These are phyloP conservation scores for Akanthomyces dipterigenus DNA, from an alignment of 2,329 filamentous ascomycete genomes.

Conservation along the genomic window DNA sequence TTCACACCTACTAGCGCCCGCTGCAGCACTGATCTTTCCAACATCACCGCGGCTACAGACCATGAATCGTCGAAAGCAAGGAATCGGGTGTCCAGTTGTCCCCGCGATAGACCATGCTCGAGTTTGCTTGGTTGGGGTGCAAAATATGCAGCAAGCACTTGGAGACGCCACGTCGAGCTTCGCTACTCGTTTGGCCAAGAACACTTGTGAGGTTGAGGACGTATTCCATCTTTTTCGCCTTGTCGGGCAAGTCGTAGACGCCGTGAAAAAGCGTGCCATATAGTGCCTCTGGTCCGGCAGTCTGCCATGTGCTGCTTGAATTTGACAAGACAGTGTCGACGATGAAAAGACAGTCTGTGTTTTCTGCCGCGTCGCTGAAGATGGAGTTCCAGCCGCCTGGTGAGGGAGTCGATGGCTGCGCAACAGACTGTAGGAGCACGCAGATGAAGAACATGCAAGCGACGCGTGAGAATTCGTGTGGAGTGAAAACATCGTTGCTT, in stretches of 20 bases:
- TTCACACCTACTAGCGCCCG: neutral
- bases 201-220: neutral
- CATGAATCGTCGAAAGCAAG: neutral
- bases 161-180: neutral
- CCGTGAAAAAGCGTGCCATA: neutral
- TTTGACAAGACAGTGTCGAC: neutral
- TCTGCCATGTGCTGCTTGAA: neutral
- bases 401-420: neutral
- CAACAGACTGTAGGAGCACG: neutral
- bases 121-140: neutral
- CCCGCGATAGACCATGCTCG: neutral
- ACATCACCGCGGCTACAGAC: neutral
- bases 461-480: neutral
- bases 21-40: neutral
- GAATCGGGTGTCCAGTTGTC: neutral
- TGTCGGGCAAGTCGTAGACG: neutral
- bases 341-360: neutral
- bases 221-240: neutral
- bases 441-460: neutral
- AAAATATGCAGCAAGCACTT: neutral
- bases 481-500: neutral
- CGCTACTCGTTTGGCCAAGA: neutral
- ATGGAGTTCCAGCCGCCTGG: too few species aligned
- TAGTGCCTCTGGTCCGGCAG: neutral
- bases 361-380: neutral